Evolutionary conservation across 2,329 filamentous ascomycete species (phyloP).

Genomic region (Colletotrichum musae): DNA sequence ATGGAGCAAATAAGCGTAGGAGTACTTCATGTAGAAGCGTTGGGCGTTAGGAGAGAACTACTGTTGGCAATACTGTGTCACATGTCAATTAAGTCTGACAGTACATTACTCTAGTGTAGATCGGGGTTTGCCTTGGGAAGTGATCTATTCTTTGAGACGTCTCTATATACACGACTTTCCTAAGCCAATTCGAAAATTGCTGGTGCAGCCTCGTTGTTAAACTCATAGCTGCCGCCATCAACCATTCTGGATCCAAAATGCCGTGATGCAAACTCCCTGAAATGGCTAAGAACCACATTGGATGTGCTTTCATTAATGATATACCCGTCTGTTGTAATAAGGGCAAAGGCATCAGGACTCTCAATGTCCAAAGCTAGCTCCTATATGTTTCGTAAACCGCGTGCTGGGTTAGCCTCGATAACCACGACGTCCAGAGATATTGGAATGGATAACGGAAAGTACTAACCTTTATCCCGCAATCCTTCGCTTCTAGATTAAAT

Average conservation of each 20-base stretch:
- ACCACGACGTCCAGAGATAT: background rate
- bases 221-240: constrained; percentile 9
- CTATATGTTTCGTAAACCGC: background rate
- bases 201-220: background rate
- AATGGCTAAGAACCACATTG: constrained; percentile 17
- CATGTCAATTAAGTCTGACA: no score
- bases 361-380: constrained; percentile 20
- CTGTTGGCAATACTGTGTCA: no score
- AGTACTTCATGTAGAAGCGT: no score
- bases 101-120: background rate
- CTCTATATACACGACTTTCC: background rate
- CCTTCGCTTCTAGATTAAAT: background rate
- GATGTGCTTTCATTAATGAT: constrained; percentile 9
- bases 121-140: background rate
- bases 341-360: constrained; percentile 7
- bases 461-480: constrained; percentile 10
- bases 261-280: constrained; percentile 16
- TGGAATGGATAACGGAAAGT: background rate
- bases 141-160: background rate
- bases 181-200: constrained; percentile 1
- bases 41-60: no score
- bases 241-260: constrained; percentile 15
- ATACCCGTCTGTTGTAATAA: constrained; percentile 6
- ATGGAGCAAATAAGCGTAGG: no score
- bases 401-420: background rate